Conservation (phyloP, 1,284 basidiomycete species). For the Austroboletus niveus region DNA sequence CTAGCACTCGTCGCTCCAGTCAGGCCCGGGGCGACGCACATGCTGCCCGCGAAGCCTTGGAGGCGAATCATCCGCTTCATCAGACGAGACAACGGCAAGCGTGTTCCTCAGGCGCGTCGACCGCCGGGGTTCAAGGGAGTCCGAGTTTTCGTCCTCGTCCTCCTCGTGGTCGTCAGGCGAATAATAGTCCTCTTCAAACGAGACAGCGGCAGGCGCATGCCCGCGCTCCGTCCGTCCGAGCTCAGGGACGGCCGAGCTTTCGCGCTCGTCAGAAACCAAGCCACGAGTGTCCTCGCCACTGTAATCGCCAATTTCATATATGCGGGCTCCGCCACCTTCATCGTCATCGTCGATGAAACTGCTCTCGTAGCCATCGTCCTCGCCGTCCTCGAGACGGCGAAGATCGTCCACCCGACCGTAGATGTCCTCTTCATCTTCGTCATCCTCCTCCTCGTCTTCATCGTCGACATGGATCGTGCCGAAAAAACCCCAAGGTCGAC, state of each 20-base stretch:
- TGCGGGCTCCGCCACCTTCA: constrained; percentile 14
- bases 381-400: constrained; percentile 21
- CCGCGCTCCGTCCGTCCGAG: neutral
- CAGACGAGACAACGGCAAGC: too few relatives aligned
- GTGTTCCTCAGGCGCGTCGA: too few relatives aligned
- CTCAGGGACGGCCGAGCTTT: neutral
- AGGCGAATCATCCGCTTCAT: too few relatives aligned
- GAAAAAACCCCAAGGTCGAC: constrained; percentile 15
- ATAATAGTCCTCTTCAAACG: constrained; percentile 19
- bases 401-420: constrained; percentile 26
- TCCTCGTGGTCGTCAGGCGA: too few relatives aligned
- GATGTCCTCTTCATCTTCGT: constrained; percentile 23
- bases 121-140: too few relatives aligned
- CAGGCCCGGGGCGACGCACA: neutral
- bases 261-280: constrained; percentile 11
- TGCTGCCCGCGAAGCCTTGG: neutral
- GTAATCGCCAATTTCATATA: constrained; percentile 24
- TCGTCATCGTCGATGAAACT: constrained; percentile 52
- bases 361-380: constrained; percentile 40
- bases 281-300: constrained; percentile 1
- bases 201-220: neutral
- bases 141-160: too few relatives aligned
- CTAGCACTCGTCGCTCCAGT: constrained; percentile 1
- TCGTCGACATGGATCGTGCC: constrained; percentile 23
- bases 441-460: constrained; percentile 18